Evolutionary conservation across 768 basidiomycete species (phyloP), one percentile per base, ranked within the genome.

Genomic region (Tricholoma sp.): DNA sequence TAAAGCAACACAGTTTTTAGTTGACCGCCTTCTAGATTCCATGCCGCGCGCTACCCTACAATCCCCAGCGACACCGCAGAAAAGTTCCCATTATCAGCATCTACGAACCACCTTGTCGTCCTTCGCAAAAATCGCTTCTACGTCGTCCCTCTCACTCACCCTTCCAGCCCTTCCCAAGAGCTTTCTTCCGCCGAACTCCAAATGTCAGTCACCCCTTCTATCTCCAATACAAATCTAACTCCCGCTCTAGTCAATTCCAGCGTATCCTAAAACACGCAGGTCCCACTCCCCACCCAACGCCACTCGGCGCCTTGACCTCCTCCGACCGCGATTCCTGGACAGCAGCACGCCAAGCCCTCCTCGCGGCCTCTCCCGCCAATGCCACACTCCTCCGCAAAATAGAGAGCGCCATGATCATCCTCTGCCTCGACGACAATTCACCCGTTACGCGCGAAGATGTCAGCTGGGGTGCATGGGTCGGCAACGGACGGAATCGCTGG

Each of bases 311-410:
- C 1, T 76, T 98, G 54, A 96, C 94, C 0, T 81, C 86, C 0
- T 94, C 97, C 63, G 90, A 96, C 71, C 77, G 97, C 13, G 94
- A 98, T 66, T 67, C 80, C 10, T 98, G 97, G 97, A 76, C 94
- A 0, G 85, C 93, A 63, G 91, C 87, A 20, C 69, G 74, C 15
- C 74, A 75, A 28, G 82, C 82, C 1, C 74, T 97, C 9, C 65
- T 94, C 33, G 6, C 39, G 5, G 76, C 80, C 3, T 78, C 85
- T 29, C 55, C 58, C 8, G 60, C 0, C 44, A 99, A 99, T 66
- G 81, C 76, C 24, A 69, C 75, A 24, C 75, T 86, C 2, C 76
- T 97, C 52, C 80, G 86, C 64, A 80, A 84, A 49, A 93, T 99
- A 61, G 94, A 98, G 61, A 89, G 89, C 8, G 87, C 95, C 0